phyloP scores from a whole-genome alignment of 805 yeast genomes.

The Saccharomycopsis synnaedendra region DNA sequence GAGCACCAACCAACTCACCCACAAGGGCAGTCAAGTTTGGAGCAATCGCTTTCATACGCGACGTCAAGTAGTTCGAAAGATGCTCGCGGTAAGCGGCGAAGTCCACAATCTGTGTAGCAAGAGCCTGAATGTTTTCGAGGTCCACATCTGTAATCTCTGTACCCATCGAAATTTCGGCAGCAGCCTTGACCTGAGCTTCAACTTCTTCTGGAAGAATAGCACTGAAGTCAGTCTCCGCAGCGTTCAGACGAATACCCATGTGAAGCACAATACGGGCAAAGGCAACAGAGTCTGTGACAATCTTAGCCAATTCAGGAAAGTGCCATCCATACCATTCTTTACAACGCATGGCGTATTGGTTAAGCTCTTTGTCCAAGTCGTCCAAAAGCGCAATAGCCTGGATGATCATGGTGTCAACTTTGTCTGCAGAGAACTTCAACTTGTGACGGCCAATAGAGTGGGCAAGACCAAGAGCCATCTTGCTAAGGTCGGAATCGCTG shows the following conservation, averaged over 20 bases:
- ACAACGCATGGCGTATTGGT: constrained; percentile 97
- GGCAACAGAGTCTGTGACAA: constrained; percentile 90
- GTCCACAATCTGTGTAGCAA: constrained; percentile 94
- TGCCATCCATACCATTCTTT: constrained; percentile 99
- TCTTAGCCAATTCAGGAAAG: constrained; percentile 98
- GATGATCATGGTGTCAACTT: constrained; percentile 97
- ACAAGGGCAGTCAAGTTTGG: constrained; percentile 93
- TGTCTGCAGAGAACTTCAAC: constrained; percentile 94
- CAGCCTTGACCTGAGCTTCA: constrained; percentile 85
- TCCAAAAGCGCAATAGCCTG: constrained; percentile 97
- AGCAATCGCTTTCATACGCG: constrained; percentile 98
- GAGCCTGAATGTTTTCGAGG: constrained; percentile 73
- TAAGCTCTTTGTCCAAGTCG: constrained; percentile 93
- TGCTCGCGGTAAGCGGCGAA: constrained; percentile 96
- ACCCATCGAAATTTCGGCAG: constrained; percentile 99
- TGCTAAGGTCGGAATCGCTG: constrained; percentile 69
- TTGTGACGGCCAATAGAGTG: constrained; percentile 98
- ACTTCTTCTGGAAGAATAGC: constrained; percentile 86
- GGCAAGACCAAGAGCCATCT: constrained; percentile 97
- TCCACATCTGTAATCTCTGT: constrained; percentile 93
- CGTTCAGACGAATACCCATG: constrained; percentile 92
- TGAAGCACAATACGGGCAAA: constrained; percentile 87
- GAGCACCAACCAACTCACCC: constrained; percentile 97
- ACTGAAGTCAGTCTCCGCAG: constrained; percentile 81
- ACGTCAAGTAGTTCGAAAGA: constrained; percentile 76